Conservation (phyloP, 257 asterid genomes). For the Primulina eburnea region DNA sequence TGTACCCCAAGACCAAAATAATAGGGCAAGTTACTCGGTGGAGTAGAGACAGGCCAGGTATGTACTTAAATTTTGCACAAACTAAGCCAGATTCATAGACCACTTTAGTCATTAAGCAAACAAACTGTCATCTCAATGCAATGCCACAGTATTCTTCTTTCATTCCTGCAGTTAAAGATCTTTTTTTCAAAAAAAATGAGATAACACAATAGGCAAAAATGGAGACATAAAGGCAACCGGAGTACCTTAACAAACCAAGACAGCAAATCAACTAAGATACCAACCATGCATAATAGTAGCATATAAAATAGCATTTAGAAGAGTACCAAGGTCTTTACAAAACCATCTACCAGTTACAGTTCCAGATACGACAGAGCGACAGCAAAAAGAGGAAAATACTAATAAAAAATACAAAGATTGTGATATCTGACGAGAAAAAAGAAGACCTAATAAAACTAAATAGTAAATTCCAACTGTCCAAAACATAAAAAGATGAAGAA, state of each 20-base stretch:
- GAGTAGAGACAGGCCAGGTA: not conserved
- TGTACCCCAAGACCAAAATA: not conserved
- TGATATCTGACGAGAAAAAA: not conserved
- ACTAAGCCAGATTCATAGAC: not conserved
- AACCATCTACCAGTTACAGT: not conserved
- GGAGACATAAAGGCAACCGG: not conserved
- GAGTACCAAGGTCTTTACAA: not conserved
- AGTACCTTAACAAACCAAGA: not conserved
- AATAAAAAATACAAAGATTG: not conserved
- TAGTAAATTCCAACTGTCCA: not conserved
- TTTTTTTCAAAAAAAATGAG: constrained; percentile 3
- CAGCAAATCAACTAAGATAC: constrained; percentile 2
- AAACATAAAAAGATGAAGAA: not conserved
- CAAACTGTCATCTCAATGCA: not conserved
- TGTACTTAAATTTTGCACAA: constrained; percentile 12
- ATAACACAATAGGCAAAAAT: constrained; percentile 1
- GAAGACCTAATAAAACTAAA: not conserved
- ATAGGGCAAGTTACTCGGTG: not conserved
- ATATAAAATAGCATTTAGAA: constrained; percentile 7
- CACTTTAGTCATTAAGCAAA: constrained; percentile 1
- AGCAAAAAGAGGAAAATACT: not conserved
- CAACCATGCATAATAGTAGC: constrained; percentile 10
- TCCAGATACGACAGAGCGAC: not conserved
- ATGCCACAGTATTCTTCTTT: not conserved
- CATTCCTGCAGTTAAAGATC: not conserved